A percentile compares a stretch with the other conserved stretches of the same genome.
phyloP scores from a whole-genome alignment of 2,329 filamentous ascomycete genomes.

The Xylariaceae sp. region DNA sequence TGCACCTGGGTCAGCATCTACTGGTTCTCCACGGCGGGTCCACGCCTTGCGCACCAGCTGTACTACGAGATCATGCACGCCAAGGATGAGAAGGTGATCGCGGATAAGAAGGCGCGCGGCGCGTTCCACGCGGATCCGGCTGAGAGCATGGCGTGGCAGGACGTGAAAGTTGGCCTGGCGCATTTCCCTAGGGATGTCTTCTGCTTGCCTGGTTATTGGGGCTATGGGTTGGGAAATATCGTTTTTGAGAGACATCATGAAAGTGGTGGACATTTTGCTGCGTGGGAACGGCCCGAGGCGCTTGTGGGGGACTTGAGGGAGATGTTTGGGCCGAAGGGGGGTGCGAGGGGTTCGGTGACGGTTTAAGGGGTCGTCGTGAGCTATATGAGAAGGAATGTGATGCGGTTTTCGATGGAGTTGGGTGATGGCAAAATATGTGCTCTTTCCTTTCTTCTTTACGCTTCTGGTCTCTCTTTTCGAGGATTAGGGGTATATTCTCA shows the following conservation, averaged over 20 bases:
- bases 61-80: slow-evolving; percentile 62
- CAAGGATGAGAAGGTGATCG: slow-evolving; percentile 53
- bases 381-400: too few relatives aligned
- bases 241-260: slow-evolving; percentile 42
- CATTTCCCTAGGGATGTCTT: slow-evolving; percentile 48
- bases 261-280: slow-evolving; percentile 45
- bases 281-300: slow-evolving; percentile 43
- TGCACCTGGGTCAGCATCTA: slow-evolving; percentile 71
- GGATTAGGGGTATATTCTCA: too few relatives aligned
- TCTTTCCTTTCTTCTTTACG: too few relatives aligned
- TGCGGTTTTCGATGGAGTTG: too few relatives aligned
- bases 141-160: slow-evolving; percentile 18
- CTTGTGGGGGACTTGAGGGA: slow-evolving; percentile 41
- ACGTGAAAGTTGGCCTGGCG: slow-evolving; percentile 44
- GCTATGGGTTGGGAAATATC: slow-evolving; percentile 44
- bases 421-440: too few relatives aligned
- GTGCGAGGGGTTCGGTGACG: slow-evolving; percentile 24
- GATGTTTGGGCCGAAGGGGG: slow-evolving; percentile 43
- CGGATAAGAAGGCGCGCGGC: slow-evolving; percentile 23
- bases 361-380: slow-evolving; percentile 1
- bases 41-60: slow-evolving; percentile 58
- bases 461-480: too few relatives aligned
- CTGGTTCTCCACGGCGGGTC: slow-evolving; percentile 62
- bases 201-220: slow-evolving; percentile 46
- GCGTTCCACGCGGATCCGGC: slow-evolving; percentile 1